Base-by-base conservation (phyloP, 495 filamentous ascomycete species). In the Podospora anserina region DNA sequence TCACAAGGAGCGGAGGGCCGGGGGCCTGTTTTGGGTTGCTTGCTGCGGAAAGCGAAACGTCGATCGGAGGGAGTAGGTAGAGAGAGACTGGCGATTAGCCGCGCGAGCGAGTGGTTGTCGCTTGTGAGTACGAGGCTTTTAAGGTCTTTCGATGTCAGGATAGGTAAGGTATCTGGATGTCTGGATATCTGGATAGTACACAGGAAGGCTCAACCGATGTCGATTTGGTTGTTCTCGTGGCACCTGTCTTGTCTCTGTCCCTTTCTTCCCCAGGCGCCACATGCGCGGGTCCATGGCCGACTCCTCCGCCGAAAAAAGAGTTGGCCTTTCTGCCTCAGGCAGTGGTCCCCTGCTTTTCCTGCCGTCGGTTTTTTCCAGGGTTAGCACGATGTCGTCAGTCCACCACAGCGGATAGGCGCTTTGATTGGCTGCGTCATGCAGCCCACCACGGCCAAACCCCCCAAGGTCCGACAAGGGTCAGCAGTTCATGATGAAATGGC, bases 381-480 rank as follows among this genome's bases (percentile, higher is more conserved):
- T 58, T n/a, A 58, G 55, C 55, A 58, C 55, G 55, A 58, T 58
- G 55, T 15, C 55, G 55, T 18, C 55, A 58, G 55, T 58, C 9
- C 9, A 26, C 23, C 55, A 16, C 39, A 19, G 55, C 18, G 55
- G 55, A 26, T n/a, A 58, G 23, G n/a, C 16, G 18, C 18, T 0
- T 20, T 58, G 55, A 58, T 58, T 58, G 55, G n/a, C 6, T 58
- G 7, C 4, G 4, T 7, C n/a, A 5, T 57, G 54, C 54, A 18
- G 9, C 54, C 54, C 54, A 57, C 54, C 23, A 23, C 23, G 5
- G 54, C 9, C 54, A 57, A 57, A 23, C 1, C 54, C 54, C 54
- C 20, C 54, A 19, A 58, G 11, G n/a, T 58, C n/a, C 55, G n/a
- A 49, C 39, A 49, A 13, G 39, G 39, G 39, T 49, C 39, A 49